Evolutionary conservation across 129 eudicot species (phyloP), one percentile per base, ranked within the genome.

Genomic region (Gnaphalium uliginosum): DNA sequence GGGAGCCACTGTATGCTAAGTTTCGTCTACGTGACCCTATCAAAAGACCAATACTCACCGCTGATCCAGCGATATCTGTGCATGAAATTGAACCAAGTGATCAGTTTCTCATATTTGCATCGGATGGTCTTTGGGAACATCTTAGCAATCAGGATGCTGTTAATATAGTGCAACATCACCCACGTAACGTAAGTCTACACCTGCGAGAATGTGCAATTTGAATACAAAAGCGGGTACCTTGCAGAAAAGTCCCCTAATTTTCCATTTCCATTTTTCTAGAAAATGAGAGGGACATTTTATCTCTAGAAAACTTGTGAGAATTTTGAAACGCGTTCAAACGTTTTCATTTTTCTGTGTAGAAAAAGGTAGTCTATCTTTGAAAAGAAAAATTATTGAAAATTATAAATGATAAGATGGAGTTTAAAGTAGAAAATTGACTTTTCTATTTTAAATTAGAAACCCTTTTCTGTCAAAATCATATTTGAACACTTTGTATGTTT

Each of bases 71-170:
- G 8, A 90, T 93, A 27, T 86, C 88, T 6, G 86, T 80, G 83
- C 93, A 90, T 72, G 96, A 88, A 79, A 86, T 93, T 66, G 91
- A 83, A 69, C 91, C 91, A 10, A 87, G 86, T 15, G 96, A 93
- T 85, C 95, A 88, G 57, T 93, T 93, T 76, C 71, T 93, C 65
- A 93, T 93, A 71, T 88, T 90, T 84, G 98, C 98, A 32, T 93
- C 98, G 7, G 98, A 93, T 71, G 98, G 98, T 69, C 93, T 93
- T 6, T 93, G 98, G 98, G 98, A 93, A 85, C 98, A 93, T 69
- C 88, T 93, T 59, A 86, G 79, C 83, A 93, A 93, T 79, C 96
- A 93, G 81, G 96, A 90, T n/a, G 98, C 98, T 21, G 98, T 93
- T 68, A 86, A 90, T 85, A 68, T 93, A 29, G 96, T 93, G 18